Evolutionary conservation across 257 asterid genomes (phyloP).

Genomic region (Solanum raphanifolium): DNA sequence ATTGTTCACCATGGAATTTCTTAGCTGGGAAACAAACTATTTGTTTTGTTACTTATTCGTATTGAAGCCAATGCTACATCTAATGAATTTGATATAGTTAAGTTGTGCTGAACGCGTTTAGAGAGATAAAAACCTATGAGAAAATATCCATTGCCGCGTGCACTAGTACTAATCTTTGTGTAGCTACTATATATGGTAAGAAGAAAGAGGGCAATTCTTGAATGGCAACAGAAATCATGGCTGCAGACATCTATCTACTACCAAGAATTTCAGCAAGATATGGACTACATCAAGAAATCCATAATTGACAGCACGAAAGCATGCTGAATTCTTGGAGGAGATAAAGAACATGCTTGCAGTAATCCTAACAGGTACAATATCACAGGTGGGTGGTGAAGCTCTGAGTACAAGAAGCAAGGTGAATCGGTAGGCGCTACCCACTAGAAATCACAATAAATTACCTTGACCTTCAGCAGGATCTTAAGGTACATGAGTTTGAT

Average conservation of each 20-base stretch:
- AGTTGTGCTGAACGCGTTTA: too few species aligned
- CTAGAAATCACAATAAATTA: background rate
- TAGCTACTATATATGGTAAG: too few species aligned
- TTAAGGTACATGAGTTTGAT: background rate
- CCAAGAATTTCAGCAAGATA: background rate
- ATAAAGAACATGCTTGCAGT: background rate
- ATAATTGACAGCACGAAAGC: background rate
- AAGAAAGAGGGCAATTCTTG: background rate
- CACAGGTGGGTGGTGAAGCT: background rate
- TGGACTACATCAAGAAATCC: background rate
- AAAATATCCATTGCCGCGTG: too few species aligned
- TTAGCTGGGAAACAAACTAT: too few species aligned
- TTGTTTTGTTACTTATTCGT: too few species aligned
- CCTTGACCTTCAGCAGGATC: background rate
- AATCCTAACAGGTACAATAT: background rate
- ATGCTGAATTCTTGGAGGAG: background rate
- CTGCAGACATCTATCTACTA: background rate
- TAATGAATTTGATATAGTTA: too few species aligned
- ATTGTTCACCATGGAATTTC: too few species aligned
- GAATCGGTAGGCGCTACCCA: background rate
- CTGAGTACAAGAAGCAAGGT: background rate
- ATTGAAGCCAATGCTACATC: too few species aligned
- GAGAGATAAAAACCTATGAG: too few species aligned
- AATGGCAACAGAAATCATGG: background rate
- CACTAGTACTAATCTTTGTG: too few species aligned